Percentiles rank a stretch among this genome's conserved stretches.
phyloP scores from a whole-genome alignment of 352 stramenopile genomes.

The Pelagophyceae sp. region DNA sequence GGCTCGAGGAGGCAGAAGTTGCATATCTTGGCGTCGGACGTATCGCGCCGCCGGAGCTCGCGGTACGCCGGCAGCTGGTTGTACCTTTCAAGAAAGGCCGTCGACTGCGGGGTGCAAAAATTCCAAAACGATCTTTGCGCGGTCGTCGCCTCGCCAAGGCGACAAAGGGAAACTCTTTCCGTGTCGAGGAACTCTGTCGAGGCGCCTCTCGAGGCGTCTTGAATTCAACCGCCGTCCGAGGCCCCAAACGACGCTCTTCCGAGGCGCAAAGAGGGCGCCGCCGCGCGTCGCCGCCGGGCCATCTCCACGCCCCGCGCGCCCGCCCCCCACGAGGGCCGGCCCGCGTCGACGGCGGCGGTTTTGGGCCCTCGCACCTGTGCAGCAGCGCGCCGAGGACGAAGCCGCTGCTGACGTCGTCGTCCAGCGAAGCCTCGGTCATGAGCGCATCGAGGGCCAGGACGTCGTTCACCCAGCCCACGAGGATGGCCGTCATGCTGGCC shows the following conservation, averaged over 20 bases:
- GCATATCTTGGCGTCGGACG: slow-evolving; percentile 59
- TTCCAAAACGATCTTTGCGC: no score
- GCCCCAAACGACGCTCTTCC: no score
- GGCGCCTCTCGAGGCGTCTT: no score
- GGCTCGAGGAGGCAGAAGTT: slow-evolving; percentile 76
- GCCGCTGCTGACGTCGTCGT: background rate
- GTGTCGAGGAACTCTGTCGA: no score
- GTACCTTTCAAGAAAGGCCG: background rate
- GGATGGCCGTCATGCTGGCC: background rate
- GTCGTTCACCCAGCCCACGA: slow-evolving; percentile 11
- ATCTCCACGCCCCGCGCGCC: no score
- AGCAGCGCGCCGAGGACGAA: slow-evolving; percentile 14
- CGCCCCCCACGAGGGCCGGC: no score
- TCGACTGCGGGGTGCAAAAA: background rate
- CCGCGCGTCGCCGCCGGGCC: no score
- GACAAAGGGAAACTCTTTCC: no score
- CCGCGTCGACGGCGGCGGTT: no score
- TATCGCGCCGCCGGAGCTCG: slow-evolving; percentile 18
- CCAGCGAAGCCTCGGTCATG: slow-evolving; percentile 2
- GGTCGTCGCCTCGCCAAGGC: no score
- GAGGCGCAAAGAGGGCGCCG: no score
- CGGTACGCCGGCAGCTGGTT: slow-evolving; percentile 7
- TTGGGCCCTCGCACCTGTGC: background rate
- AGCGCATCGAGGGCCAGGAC: slow-evolving; percentile 1
- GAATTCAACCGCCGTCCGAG: no score